Evolutionary conservation across 2,329 filamentous ascomycete genomes (phyloP), one percentile per base, ranked within the genome.

Genomic region (Verticillium zaregamsianum): DNA sequence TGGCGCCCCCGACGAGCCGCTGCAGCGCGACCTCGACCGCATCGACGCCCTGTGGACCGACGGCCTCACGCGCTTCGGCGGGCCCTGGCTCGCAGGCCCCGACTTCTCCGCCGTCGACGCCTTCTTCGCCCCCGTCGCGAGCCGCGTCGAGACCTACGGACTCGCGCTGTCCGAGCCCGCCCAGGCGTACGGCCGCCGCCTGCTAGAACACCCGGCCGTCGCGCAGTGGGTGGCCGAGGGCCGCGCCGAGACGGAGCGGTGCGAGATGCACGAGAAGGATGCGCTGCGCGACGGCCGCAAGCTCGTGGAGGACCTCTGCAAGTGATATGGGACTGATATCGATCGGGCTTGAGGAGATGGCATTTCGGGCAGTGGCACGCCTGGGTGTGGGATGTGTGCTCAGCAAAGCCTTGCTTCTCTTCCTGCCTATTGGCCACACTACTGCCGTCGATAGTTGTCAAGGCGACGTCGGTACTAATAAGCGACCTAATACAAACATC

Each of bases 101-200:
- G 68, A 70, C 39, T 80, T 80, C 28, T 72, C 70, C 1, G 71
- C 71, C 0, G 77, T 69, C 0, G 78, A 80, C 62, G 78, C 77
- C 28, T 78, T 79, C 64, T 80, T 70, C 64, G 76, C 77, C 15
- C 78, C 78, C 0, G 64, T 80, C 17, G 78, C 76, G n/a, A 71
- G 73, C 31, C 67, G 78, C 25, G 59, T 73, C 31, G 71, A 72
- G 71, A 80, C 77, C 0, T 80, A 73, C 62, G 70, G 76, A 0
- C 64, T 73, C 40, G 63, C 70, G 49, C 61, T 79, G 25, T 66
- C 69, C 5, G 72, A 66, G 0, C 45, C 60, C 9, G 74, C 72
- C 0, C 66, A 62, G 61, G 71, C 69, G 61, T 80, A 80, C 61
- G 49, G 70, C 31, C 65, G 73, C n/a, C 63, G 70, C 20, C 58